These are phyloP conservation scores for Magnolia kwangsiensis DNA, from an alignment of 164 flowering plant species.

Conservation along the genomic window DNA sequence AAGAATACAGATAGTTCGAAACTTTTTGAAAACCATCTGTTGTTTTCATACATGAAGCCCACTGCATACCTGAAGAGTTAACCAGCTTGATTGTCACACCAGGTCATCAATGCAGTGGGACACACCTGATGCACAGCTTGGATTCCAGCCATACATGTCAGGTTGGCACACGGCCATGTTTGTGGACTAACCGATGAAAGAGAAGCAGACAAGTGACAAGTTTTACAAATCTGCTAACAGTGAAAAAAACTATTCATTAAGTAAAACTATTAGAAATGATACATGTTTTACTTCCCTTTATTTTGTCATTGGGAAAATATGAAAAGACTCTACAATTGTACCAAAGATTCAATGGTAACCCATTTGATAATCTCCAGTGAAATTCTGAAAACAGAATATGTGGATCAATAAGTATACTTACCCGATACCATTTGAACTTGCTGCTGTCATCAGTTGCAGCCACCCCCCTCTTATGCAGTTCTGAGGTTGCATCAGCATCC, in stretches of 20 bases:
- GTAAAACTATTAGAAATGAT: too few species aligned
- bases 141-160: not conserved
- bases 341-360: not conserved
- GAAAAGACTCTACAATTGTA: too few species aligned
- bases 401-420: constrained; percentile 16
- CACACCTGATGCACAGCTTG: not conserved
- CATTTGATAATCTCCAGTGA: not conserved
- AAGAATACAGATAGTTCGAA: too few species aligned
- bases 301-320: too few species aligned
- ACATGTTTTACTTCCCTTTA: too few species aligned
- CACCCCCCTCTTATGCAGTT: constrained; percentile 62
- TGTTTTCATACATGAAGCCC: too few species aligned
- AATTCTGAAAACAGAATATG: not conserved
- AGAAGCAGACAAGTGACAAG: too few species aligned
- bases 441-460: constrained; percentile 66
- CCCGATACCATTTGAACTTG: constrained; percentile 89
- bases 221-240: too few species aligned
- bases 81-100: not conserved
- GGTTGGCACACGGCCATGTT: not conserved
- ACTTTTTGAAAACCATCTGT: too few species aligned
- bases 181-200: not conserved
- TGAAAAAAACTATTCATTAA: too few species aligned
- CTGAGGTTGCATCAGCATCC: constrained; percentile 96
- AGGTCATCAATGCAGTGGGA: not conserved
- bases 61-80: too few species aligned